These are phyloP conservation scores for Ceratocystiopsis sp. DNA, from an alignment of 2,329 filamentous ascomycete species.

Conservation along the genomic window DNA sequence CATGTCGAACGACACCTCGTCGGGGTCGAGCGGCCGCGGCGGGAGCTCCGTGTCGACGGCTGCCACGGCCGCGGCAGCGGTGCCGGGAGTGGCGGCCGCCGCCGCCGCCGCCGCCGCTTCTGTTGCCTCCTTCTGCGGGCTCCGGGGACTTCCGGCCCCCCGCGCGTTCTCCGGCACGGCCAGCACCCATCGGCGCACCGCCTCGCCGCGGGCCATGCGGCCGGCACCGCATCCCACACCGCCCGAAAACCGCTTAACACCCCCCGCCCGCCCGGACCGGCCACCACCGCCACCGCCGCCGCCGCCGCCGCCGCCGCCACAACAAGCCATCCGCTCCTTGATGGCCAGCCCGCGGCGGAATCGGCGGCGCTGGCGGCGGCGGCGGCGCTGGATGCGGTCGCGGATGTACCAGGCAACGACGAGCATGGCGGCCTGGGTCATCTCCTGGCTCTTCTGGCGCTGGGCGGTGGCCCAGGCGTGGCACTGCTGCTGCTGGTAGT, in stretches of 20 bases:
- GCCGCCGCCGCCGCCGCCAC: background rate
- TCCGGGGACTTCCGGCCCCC: background rate
- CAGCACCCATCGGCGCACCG: slow-evolving; percentile 26
- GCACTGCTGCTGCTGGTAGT: slow-evolving; percentile 29
- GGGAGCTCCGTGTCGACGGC: no score
- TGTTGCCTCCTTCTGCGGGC: no score
- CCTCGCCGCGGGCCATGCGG: slow-evolving; percentile 20
- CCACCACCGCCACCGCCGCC: no score
- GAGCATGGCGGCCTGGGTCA: slow-evolving; percentile 31
- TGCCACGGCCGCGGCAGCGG: no score
- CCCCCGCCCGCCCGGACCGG: no score
- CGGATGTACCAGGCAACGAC: slow-evolving; percentile 33
- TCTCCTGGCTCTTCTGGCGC: slow-evolving; percentile 29
- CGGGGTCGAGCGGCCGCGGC: slow-evolving; percentile 15
- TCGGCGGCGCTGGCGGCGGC: slow-evolving; percentile 22
- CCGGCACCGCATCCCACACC: background rate
- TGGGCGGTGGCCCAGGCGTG: slow-evolving; percentile 30
- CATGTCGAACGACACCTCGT: slow-evolving; percentile 24
- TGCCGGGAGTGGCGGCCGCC: no score
- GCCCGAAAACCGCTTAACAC: no score
- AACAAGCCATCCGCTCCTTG: background rate
- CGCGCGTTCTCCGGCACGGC: slow-evolving; percentile 18
- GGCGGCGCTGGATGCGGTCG: slow-evolving; percentile 26
- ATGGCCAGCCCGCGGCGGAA: slow-evolving; percentile 22
- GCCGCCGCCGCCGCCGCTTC: no score